Base-by-base conservation (phyloP, 2,329 filamentous ascomycete genomes). In the Pseudopyrenochaeta lycopersici region DNA sequence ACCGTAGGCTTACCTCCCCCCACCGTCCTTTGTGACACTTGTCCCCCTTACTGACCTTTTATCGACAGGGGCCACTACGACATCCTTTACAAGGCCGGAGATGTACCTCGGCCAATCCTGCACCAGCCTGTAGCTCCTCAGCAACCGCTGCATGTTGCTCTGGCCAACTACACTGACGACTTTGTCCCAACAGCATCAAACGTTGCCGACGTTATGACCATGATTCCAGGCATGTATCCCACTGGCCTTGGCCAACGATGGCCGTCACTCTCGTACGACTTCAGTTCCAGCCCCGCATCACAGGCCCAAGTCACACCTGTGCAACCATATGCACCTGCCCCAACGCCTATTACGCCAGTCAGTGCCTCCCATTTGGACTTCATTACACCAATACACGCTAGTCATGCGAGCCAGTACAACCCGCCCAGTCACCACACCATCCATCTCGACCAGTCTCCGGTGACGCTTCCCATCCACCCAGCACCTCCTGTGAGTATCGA, bases 11-110 rank as follows among this genome's bases (percentile, higher is more conserved):
- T 10, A 18, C 15, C 21, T 17, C 40, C 15, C 23, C 14, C 6
- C 4, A 18, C n/a, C 5, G 10, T 6, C 11, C 23, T 4, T 18
- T 63, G 20, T 21, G n/a, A n/a, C n/a, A n/a, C 30, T 41, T n/a
- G 12, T 15, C 18, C 75, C 7, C 15, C 58, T 3, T 39, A 49
- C 53, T 61, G 20, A 56, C 49, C 20, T 27, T 15, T 12, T 38
- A n/a, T n/a, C n/a, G 17, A n/a, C 60, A 88, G 85, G 36, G 92
- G 91, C 55, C 95, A 98, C 77, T 99, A 98, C 76, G 95, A 98
- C 75, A 88, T 99, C 56, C 83, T 98, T 30, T 99, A 99, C 80
- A 88, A 86, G 71, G 80, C 82, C 23, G 83, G 84, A 60, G 81
- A 84, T 63, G 66, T 84, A 14, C 70, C 73, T 43, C 56, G 65